Conservation (phyloP, 805 yeast genomes). For the Candida argentea region DNA sequence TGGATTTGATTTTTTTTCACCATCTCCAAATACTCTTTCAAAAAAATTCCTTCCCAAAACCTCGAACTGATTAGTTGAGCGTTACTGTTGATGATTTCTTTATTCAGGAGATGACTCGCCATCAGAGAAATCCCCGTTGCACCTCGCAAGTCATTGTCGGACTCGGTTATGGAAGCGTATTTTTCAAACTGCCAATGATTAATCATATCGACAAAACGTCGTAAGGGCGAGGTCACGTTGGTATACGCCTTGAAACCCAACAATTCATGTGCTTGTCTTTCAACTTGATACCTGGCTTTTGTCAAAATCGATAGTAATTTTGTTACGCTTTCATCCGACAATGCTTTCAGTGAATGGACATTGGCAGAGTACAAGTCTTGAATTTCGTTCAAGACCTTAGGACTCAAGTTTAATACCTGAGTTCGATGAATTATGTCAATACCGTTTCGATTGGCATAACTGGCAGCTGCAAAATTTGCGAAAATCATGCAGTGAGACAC, state of each 20-base stretch:
- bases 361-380: slow-evolving; percentile 9
- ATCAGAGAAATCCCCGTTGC: slow-evolving; percentile 9
- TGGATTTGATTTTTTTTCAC: slow-evolving; percentile 7
- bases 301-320: slow-evolving; percentile 31
- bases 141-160: slow-evolving; percentile 1
- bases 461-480: slow-evolving; percentile 57
- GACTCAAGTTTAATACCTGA: slow-evolving; percentile 20
- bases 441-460: slow-evolving; percentile 28
- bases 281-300: slow-evolving; percentile 40
- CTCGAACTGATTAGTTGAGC: slow-evolving; percentile 15
- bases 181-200: slow-evolving; percentile 56
- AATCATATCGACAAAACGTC: slow-evolving; percentile 25
- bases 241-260: slow-evolving; percentile 56
- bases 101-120: slow-evolving; percentile 24
- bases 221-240: slow-evolving; percentile 52
- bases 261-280: slow-evolving; percentile 44
- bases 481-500: slow-evolving; percentile 82
- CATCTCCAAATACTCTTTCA: slow-evolving; percentile 17
- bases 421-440: slow-evolving; percentile 45
- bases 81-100: slow-evolving; percentile 17
- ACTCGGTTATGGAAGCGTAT: neutral
- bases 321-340: slow-evolving; percentile 27
- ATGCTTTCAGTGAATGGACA: slow-evolving; percentile 5
- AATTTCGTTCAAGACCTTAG: slow-evolving; percentile 15
- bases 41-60: slow-evolving; percentile 30